Evolutionary conservation across 441 rosid genomes (phyloP), one percentile per base, ranked within the genome.

Genomic region (Sinapis alba): DNA sequence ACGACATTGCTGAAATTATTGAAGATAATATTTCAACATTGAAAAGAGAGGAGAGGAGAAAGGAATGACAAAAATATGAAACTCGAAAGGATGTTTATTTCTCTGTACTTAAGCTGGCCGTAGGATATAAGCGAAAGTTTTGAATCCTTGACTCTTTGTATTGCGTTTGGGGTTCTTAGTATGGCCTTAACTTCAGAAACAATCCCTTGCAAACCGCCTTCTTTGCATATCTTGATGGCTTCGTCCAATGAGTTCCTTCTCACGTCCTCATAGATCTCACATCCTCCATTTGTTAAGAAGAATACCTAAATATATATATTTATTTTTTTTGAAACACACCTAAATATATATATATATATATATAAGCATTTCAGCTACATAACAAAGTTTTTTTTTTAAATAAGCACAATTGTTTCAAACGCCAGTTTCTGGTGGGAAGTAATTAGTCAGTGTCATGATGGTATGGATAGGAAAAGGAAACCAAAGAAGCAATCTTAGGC

Each of bases 251-350:
- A 86, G 47, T 85, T 81, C 71, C 89, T 83, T 81, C 93, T 83
- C 24, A 47, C 43, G 43, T 88, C 93, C 0, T 61, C 23, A 78
- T 79, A 84, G 27, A 79, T 83, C 68, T 85, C 88, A 62, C 76
- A 34, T 26, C 93, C 90, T 30, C 93, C 93, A 68, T 88, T 85
- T 10, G 93, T 88, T 51, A 88, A 83, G 76, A 88, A 88, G 67
- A 83, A 83, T 34, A 47, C 53, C 53, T 47, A 47, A 47, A 45
- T 1, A 32, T 8, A 8, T 32, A 32, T 32, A 32, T 32, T 10
- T 10, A 10, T 36, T n/a, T n/a, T n/a, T n/a, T n/a, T n/a, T n/a
- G n/a, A n/a, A n/a, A n/a, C n/a, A n/a, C n/a, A 47, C 53, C 53
- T 47, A 47, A 47, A 45, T 1, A 32, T 8, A 8, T n/a, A n/a